These are phyloP conservation scores for Calonectria honghensis DNA, from an alignment of 2,329 filamentous ascomycete genomes.

Conservation along the genomic window DNA sequence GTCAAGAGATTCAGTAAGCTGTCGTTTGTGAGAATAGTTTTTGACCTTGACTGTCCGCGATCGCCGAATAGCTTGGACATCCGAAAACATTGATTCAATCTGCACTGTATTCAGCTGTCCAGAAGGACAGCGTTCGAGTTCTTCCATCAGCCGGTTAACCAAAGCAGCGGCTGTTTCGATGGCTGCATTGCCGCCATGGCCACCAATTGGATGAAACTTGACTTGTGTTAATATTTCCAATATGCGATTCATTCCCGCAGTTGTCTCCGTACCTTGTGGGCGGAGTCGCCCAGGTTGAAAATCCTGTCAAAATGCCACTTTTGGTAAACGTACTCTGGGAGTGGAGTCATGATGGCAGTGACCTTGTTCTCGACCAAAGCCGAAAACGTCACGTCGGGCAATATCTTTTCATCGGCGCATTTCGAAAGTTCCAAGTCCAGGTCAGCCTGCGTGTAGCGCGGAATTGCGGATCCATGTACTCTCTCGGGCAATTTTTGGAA, in stretches of 20 bases:
- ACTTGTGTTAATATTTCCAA: neutral
- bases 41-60: neutral
- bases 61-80: conserved; percentile 15
- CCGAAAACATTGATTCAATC: neutral
- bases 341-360: conserved; percentile 56
- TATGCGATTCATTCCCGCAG: neutral
- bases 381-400: conserved; percentile 27
- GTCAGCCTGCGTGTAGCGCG: conserved; percentile 30
- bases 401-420: conserved; percentile 14
- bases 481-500: conserved; percentile 30
- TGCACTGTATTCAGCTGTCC: neutral
- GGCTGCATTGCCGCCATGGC: conserved; percentile 39
- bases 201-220: conserved; percentile 34
- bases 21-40: conserved; percentile 32
- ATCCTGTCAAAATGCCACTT: conserved; percentile 63
- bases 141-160: conserved; percentile 12
- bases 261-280: conserved; percentile 59
- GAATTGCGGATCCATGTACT: conserved; percentile 33
- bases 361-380: conserved; percentile 43
- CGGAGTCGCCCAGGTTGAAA: conserved; percentile 63
- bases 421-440: neutral
- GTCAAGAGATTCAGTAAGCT: conserved; percentile 32
- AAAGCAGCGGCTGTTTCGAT: conserved; percentile 39
- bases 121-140: neutral
- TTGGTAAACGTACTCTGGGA: conserved; percentile 61